Percentiles rank a stretch among this genome's conserved stretches.
Conservation (phyloP, 345 rosid genomes). For the Litchi chinensis region DNA sequence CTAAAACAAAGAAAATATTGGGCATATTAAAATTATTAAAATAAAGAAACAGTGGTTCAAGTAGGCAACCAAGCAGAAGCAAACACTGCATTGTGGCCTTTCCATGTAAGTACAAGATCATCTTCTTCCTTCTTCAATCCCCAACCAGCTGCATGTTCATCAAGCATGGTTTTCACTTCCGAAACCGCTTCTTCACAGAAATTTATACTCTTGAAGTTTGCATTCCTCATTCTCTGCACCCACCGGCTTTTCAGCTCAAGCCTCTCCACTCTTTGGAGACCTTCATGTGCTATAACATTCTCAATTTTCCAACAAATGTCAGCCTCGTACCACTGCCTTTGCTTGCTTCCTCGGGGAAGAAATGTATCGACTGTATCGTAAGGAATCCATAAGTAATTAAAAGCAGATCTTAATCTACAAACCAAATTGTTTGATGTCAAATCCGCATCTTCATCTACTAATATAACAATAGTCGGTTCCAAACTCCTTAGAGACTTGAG, state of each 20-base stretch:
- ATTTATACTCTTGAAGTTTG: constrained; percentile 49
- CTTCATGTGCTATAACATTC: constrained; percentile 83
- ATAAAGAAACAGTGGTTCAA: constrained; percentile 17
- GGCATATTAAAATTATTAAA: background rate
- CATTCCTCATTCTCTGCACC: constrained; percentile 73
- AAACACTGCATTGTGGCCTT: constrained; percentile 91
- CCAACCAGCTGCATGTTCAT: constrained; percentile 94
- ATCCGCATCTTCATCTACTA: constrained; percentile 88
- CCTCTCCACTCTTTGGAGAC: constrained; percentile 73
- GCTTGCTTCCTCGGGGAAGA: constrained; percentile 66
- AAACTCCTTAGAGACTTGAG: constrained; percentile 61
- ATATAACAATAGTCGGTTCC: constrained; percentile 63
- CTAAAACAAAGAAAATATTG: background rate
- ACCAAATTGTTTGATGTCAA: constrained; percentile 64
- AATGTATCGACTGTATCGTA: constrained; percentile 80
- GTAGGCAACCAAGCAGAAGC: constrained; percentile 81
- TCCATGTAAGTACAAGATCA: constrained; percentile 89
- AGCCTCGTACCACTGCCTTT: constrained; percentile 85
- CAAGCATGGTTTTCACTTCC: constrained; percentile 80
- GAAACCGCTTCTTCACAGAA: constrained; percentile 57
- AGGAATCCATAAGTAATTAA: constrained; percentile 89
- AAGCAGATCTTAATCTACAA: constrained; percentile 64
- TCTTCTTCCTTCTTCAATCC: constrained; percentile 84
- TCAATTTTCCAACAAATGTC: constrained; percentile 78
- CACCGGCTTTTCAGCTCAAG: constrained; percentile 68